These are phyloP conservation scores for Neurospora tetrasperma DNA, from an alignment of 495 filamentous ascomycete genomes.

Conservation along the genomic window DNA sequence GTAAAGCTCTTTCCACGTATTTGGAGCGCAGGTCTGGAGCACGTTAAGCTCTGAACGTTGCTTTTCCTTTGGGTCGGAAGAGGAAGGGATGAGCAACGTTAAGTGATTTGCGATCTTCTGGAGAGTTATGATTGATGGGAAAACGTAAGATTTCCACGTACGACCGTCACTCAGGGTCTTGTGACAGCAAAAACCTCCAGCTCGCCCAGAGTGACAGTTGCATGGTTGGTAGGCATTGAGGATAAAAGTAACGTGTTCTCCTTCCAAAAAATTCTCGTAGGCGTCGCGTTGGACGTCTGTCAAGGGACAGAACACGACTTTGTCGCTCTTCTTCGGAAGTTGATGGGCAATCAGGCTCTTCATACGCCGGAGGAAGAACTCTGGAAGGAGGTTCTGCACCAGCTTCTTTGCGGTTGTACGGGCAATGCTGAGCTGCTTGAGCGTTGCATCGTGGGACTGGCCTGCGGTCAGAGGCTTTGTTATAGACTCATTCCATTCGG, in stretches of 20 bases:
- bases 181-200: slow-evolving; percentile 76
- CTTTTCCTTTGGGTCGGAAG: slow-evolving; percentile 59
- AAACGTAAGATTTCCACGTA: slow-evolving; percentile 70
- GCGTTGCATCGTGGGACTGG: slow-evolving; percentile 84
- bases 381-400: slow-evolving; percentile 77
- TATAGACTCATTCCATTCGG: slow-evolving; percentile 69
- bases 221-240: slow-evolving; percentile 56
- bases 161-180: slow-evolving; percentile 42
- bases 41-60: slow-evolving; percentile 69
- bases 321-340: slow-evolving; percentile 90
- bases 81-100: slow-evolving; percentile 73
- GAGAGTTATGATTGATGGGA: slow-evolving; percentile 69
- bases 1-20: slow-evolving; percentile 69
- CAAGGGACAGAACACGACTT: slow-evolving; percentile 89
- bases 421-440: slow-evolving; percentile 68
- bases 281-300: slow-evolving; percentile 74
- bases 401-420: slow-evolving; percentile 77
- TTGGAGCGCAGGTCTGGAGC: slow-evolving; percentile 64
- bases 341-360: slow-evolving; percentile 89
- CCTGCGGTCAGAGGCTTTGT: slow-evolving; percentile 72
- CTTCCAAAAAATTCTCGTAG: slow-evolving; percentile 71
- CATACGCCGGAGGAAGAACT: slow-evolving; percentile 88
- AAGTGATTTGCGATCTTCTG: slow-evolving; percentile 91
- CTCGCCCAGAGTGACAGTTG: slow-evolving; percentile 57
- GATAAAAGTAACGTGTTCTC: slow-evolving; percentile 61